Base-by-base conservation (phyloP, 106 monocot species). In the Dendrobium catenatum region DNA sequence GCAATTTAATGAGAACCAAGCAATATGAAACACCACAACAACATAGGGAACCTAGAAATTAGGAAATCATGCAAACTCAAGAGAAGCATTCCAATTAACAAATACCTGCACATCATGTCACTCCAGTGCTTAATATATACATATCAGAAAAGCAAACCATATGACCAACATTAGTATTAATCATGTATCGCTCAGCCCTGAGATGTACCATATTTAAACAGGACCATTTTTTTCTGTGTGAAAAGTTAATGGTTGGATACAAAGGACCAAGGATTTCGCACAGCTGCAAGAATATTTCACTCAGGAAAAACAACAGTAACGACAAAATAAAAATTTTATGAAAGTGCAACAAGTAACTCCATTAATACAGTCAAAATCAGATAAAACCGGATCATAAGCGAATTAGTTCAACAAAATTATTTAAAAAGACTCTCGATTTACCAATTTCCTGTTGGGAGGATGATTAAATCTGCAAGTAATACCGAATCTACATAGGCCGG, bases 391-490 rank as follows among this genome's bases (percentile, higher is more conserved):
- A 37, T 37, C 37, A 37, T 37, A 37, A 17, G 1, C n/a, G n/a
- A 74, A 74, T 3, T 29, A 43, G 17, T 49, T 48, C 42, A 79
- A 33, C 2, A n/a, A 70, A 70, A 42, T 7, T 20, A 73, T 2
- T 19, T 20, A 79, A 42, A 55, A 16, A 75, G 47, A 19, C 43
- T 15, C 40, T 4, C 5, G 5, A 73, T 73, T 86, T 85, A 92
- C 92, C 92, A 92, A 76, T 55, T 85, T 87, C 86, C 92, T 81
- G 64, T 92, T 82, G 42, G 85, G 80, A 86, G 92, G 92, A 61
- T 92, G 92, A 77, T 89, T 92, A 76, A 86, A 92, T 88, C 80
- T 92, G 89, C 92, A 92, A 66, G 92, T 86, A 83, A 89, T 79
- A 48, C 92, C 92, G 79, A 89, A 92, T 84, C 88, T 89, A 83